Evolutionary conservation across 306 rosid genomes (phyloP).

Genomic region (Castanea sativa): DNA sequence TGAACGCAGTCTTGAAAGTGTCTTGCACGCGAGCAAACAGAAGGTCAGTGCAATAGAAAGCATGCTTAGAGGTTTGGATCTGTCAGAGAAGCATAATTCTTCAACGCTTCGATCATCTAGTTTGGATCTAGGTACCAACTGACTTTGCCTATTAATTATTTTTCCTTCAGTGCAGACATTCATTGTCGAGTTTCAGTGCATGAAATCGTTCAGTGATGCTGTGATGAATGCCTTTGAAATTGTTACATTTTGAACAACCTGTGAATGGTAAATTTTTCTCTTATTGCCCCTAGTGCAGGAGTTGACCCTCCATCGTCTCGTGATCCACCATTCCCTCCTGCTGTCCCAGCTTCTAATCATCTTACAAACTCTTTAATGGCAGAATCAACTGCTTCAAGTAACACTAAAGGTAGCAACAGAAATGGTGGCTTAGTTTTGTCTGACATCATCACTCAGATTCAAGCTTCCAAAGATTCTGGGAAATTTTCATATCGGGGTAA

Average conservation of each 20-base stretch:
- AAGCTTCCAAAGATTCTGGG: slow-evolving; percentile 86
- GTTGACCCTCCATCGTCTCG: slow-evolving; percentile 99
- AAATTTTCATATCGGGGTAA: slow-evolving; percentile 51
- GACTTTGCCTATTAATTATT: slow-evolving; percentile 29
- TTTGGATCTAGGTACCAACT: slow-evolving; percentile 94
- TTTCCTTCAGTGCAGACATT: slow-evolving; percentile 16
- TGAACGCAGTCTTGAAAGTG: slow-evolving; percentile 93
- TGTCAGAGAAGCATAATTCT: slow-evolving; percentile 73
- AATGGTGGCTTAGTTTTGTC: slow-evolving; percentile 88
- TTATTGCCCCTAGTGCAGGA: slow-evolving; percentile 98
- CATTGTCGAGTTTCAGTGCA: slow-evolving; percentile 15
- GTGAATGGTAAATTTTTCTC: slow-evolving; percentile 75
- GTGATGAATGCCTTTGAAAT: slow-evolving; percentile 5
- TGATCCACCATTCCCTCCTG: slow-evolving; percentile 98
- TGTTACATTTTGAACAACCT: slow-evolving; percentile 24
- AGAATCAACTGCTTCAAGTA: slow-evolving; percentile 60
- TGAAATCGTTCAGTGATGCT: slow-evolving; percentile 15
- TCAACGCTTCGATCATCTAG: slow-evolving; percentile 78
- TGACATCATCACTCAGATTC: slow-evolving; percentile 92
- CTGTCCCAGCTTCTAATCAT: slow-evolving; percentile 75
- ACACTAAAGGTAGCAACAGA: slow-evolving; percentile 62
- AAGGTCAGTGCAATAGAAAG: slow-evolving; percentile 98
- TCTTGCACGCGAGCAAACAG: slow-evolving; percentile 95
- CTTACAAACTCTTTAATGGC: slow-evolving; percentile 50
- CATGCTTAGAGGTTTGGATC: slow-evolving; percentile 96